phyloP scores from a whole-genome alignment of 1,284 basidiomycete species.

The Ustilago vetiveriae region DNA sequence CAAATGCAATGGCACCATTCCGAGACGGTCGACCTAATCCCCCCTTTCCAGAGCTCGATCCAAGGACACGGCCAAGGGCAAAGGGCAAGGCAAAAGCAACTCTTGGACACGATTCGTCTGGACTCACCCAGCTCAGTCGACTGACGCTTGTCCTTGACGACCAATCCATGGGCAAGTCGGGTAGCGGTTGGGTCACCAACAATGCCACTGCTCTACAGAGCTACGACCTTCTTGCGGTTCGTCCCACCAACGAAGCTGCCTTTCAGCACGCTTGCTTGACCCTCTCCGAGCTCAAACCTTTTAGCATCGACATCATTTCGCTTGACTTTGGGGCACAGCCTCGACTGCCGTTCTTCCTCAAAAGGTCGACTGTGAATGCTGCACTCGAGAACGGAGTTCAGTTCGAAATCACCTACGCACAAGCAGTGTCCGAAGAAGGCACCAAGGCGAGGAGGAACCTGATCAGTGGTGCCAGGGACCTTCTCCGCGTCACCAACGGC shows the following conservation, averaged over 20 bases:
- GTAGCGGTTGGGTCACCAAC: slow-evolving; percentile 55
- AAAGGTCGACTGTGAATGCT: slow-evolving; percentile 81
- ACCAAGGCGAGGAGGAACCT: slow-evolving; percentile 54
- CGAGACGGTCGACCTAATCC: slow-evolving; percentile 30
- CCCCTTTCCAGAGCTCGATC: slow-evolving; percentile 61
- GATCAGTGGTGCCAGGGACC: slow-evolving; percentile 57
- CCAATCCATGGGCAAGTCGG: slow-evolving; percentile 51
- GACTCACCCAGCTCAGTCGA: slow-evolving; percentile 59
- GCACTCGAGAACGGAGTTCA: slow-evolving; percentile 83
- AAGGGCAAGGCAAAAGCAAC: slow-evolving; percentile 17
- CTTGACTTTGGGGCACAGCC: slow-evolving; percentile 79
- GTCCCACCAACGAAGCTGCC: slow-evolving; percentile 76
- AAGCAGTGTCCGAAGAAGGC: slow-evolving; percentile 30
- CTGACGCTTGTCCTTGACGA: slow-evolving; percentile 65
- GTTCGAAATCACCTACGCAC: slow-evolving; percentile 79
- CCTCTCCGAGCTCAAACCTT: slow-evolving; percentile 78
- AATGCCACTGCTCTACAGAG: slow-evolving; percentile 66
- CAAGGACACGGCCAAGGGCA: slow-evolving; percentile 24
- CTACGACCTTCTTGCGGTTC: slow-evolving; percentile 80
- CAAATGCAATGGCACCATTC: slow-evolving; percentile 38
- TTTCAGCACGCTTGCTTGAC: slow-evolving; percentile 83
- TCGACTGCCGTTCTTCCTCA: slow-evolving; percentile 80
- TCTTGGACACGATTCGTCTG: neutral
- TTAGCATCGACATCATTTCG: slow-evolving; percentile 82
- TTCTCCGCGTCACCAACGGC: slow-evolving; percentile 63